These are phyloP conservation scores for Aethionema arabicum DNA, from an alignment of 345 rosid genomes.

Conservation along the genomic window DNA sequence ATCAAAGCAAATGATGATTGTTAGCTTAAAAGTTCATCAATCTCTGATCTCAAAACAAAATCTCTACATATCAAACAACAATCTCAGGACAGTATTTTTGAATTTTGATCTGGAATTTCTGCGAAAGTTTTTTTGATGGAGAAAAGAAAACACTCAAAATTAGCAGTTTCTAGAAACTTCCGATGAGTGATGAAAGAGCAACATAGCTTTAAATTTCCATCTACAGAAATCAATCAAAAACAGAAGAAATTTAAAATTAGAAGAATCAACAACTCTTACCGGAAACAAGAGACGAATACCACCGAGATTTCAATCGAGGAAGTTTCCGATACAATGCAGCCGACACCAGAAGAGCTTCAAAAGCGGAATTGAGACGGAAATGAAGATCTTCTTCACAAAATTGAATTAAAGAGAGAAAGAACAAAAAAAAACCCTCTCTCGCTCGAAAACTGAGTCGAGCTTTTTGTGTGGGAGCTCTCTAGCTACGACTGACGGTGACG, in stretches of 20 bases:
- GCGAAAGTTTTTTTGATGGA: neutral
- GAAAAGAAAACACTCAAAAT: neutral
- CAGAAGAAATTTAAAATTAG: neutral
- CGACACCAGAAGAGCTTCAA: constrained; percentile 23
- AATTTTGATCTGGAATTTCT: constrained; percentile 23
- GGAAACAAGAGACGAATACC: constrained; percentile 3
- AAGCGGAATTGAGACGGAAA: constrained; percentile 18
- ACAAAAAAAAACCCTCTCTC: neutral
- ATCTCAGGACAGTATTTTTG: constrained; percentile 8
- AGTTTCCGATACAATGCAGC: constrained; percentile 29
- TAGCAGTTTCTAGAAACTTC: constrained; percentile 6
- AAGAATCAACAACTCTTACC: constrained; percentile 19
- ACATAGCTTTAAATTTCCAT: too few relatives aligned
- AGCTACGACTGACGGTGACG: constrained; percentile 35
- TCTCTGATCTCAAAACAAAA: constrained; percentile 17
- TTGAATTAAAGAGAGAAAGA: constrained; percentile 2
- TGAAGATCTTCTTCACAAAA: neutral
- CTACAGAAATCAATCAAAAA: neutral
- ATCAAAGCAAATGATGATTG: neutral
- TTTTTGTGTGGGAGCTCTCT: constrained; percentile 28
- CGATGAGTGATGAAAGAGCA: neutral
- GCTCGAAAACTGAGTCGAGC: constrained; percentile 31
- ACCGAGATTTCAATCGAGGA: constrained; percentile 10
- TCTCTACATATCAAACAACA: constrained; percentile 6
- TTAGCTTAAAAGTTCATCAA: constrained; percentile 8